Evolutionary conservation across 1,139 yeast genomes (phyloP), one percentile per base, ranked within the genome.

Genomic region (Casaregolazyma lundiana): DNA sequence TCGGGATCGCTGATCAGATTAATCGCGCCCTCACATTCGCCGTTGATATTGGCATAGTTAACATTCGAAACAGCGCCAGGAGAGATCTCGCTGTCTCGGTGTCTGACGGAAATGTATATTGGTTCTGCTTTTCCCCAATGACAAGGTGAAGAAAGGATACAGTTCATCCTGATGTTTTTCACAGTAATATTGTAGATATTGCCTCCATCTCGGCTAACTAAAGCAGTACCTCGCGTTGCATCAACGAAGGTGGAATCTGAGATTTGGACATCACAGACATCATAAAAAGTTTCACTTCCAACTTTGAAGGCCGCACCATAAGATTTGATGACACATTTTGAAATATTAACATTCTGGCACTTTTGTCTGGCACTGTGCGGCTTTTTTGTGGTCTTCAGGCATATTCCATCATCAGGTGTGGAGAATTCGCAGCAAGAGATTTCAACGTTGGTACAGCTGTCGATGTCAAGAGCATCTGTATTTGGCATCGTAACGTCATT

Each of bases 171-270:
- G 37, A 44, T 34, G 30, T 47, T 32, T 11, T 24, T 17, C 11
- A 41, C 37, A 2, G 35, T 16, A 9, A 47, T 29, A 15, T 38
- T 30, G 7, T 39, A 13, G 3, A 47, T 47, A 8, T 29, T 34
- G 6, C 50, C 50, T n/a, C 50, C 50, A 19, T 47, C 50, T 8
- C 50, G 43, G 2, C 48, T 44, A 3, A 30, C 18, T 18, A 47
- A 41, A 7, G 43, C 45, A 1, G 84, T 63, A 9, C 82, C 72
- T 58, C 81, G 82, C 5, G 77, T 66, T 0, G 90, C 73, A 38
- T 84, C 78, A 35, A 84, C 86, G 55, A 71, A 74, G 43, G 70
- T 75, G 0, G 90, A 81, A 42, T 66, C 65, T 0, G 88, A 73
- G 1, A 81, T 63, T 0, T 69, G 59, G 53, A 84, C 30, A 41